Evolutionary conservation across 768 basidiomycete species (phyloP), one percentile per base, ranked within the genome.

Genomic region (Tubosaeta brunneosetosa): DNA sequence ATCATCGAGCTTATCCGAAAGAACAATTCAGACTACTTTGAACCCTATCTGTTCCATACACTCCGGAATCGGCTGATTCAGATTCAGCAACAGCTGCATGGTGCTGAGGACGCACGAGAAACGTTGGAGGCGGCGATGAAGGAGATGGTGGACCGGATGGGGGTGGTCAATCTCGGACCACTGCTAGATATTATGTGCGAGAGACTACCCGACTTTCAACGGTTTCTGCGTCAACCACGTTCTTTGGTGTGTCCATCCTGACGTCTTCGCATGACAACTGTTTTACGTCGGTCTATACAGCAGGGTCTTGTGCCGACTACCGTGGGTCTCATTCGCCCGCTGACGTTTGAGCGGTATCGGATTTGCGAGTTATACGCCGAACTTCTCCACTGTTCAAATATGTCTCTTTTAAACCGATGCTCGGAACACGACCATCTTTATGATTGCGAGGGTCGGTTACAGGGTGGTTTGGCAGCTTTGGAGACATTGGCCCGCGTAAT

Each of bases 1-100:
- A 77, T 97, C 55, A 88, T 94, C 58, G 95, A 98, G 66, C 79
- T 97, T 37, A 97, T 97, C 59, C 82, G 94, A 48, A 94, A 97
- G 67, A 97, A 97, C 70, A 97, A 98, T 68, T 95, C 94, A 36
- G 95, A 99, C 68, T 97, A 94, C 66, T 94, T 97, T 64, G 97
- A 99, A 71, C 95, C 94, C 5, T 95, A 94, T 68, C 78, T 97
- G 12, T 97, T 97, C 72, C 94, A 97, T 64, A 93, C 91, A 1
- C 73, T 97, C 40, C 84, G 94, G 45, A 94, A 94, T 65, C 82
- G 92, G 43, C 78, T 97, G 33, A 94, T 97, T 57, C 83, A 85
- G 46, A 80, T 93, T 6, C 92, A 92, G 62, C 91, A 92, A 60
- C 82, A 87, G 45, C 67, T 82, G 32, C 72, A 77, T 51, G 72